Evolutionary conservation across 139 green algal genomes (phyloP).

Genomic region (Tetraselmis chui): DNA sequence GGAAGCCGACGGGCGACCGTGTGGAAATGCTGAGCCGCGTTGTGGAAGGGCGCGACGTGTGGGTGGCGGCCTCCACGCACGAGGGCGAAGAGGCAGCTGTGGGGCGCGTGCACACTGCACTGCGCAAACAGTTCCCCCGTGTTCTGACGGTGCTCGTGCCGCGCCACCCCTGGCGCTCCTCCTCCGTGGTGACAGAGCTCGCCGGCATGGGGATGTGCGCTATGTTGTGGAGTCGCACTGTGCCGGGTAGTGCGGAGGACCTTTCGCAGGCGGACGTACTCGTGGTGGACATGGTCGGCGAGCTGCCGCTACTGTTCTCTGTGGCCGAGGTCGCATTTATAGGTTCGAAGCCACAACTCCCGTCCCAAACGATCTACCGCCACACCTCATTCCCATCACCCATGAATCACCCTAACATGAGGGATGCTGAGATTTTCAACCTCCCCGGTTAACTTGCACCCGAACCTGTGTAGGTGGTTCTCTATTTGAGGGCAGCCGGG

Average conservation of each 20-base stretch:
- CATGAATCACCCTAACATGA: not conserved
- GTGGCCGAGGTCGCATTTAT: constrained; percentile 6
- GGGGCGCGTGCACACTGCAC: constrained; percentile 21
- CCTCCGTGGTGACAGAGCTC: not conserved
- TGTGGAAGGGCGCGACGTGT: constrained; percentile 31
- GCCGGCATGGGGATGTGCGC: not conserved
- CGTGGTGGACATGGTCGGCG: constrained; percentile 30
- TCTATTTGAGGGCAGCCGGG: constrained; percentile 25
- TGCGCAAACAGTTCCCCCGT: constrained; percentile 17
- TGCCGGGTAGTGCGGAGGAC: not conserved
- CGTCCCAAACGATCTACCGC: not conserved
- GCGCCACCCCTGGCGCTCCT: not conserved
- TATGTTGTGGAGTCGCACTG: not conserved
- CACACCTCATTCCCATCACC: not conserved
- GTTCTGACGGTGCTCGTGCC: constrained; percentile 42
- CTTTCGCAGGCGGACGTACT: constrained; percentile 32
- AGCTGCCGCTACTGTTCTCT: constrained; percentile 35
- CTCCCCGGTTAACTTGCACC: too few species aligned
- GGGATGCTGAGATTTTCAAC: too few species aligned
- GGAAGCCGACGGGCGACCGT: constrained; percentile 7
- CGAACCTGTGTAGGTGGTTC: constrained; percentile 22
- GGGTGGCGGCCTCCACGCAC: constrained; percentile 38
- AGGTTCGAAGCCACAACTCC: not conserved
- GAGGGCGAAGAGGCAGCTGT: constrained; percentile 33
- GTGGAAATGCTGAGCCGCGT: constrained; percentile 1